Evolutionary conservation across 208 protist species (phyloP), one percentile per base, ranked within the genome.

Genomic region (Trypanosomatidae sp.): DNA sequence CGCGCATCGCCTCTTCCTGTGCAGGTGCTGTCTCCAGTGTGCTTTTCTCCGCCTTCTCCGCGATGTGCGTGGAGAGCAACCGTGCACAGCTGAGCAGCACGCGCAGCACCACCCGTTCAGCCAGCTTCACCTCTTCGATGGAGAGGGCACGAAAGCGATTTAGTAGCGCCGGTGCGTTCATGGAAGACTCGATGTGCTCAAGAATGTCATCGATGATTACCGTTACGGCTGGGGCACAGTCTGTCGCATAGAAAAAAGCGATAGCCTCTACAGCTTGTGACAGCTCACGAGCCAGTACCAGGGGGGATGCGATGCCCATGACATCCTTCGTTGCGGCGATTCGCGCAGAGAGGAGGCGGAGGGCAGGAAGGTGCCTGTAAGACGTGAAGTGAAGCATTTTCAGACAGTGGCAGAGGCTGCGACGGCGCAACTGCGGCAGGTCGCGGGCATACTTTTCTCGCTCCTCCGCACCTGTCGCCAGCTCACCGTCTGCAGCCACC

Each of bases 341-440:
- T 13, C 87, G 85, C 0, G 75, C 76, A 6, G 83, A 80, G 22
- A 90, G 75, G 12, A 83, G 49, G 22, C 81, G 82, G 46, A 95
- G 55, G 7, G 81, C 77, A 12, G 83, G 66, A 28, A 83, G 76
- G 69, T 95, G 84, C 43, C 87, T 84, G 73, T 91, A 89, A 8
- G 80, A 87, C 44, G 77, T 71, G 44, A 68, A 71, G 58, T 84
- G 80, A 41, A 93, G 80, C 25, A 86, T 66, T 41, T 81, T 81
- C 49, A 88, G 25, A 17, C 90, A 66, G 47, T 75, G 13, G 28
- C 81, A 67, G 19, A 91, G 53, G 39, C 90, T 79, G 41, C 71
- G 62, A 19, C 80, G 81, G 5, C 47, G 71, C n/a, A 93, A 71
- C n/a, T 77, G 56, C 15, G 82, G 80, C 36, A 80, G 28, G 30